A percentile compares a stretch with the other conserved stretches of the same genome.
Evolutionary conservation across 1,139 yeast species (phyloP).

Genomic region (Saccharomyces hybrid): DNA sequence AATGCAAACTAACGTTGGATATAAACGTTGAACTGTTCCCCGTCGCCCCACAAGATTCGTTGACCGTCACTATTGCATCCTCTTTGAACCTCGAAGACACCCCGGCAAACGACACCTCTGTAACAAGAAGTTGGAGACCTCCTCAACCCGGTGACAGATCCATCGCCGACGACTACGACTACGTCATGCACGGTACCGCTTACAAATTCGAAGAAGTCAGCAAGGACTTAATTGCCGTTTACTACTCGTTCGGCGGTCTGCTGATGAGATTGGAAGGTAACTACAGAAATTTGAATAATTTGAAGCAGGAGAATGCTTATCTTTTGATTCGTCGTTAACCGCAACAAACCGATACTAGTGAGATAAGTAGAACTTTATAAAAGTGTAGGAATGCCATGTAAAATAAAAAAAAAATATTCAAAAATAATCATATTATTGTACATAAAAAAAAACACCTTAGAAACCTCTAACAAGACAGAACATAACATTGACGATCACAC

Average conservation of each 20-base stretch:
- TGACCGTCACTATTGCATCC: slow-evolving; percentile 85
- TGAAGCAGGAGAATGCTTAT: slow-evolving; percentile 92
- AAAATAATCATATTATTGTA: background rate
- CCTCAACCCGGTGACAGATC: slow-evolving; percentile 78
- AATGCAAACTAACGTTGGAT: slow-evolving; percentile 80
- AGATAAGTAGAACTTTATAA: slow-evolving; percentile 4
- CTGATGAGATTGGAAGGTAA: slow-evolving; percentile 92
- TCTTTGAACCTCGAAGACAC: slow-evolving; percentile 56
- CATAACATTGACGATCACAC: slow-evolving; percentile 50
- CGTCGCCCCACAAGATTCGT: slow-evolving; percentile 64
- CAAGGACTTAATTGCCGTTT: slow-evolving; percentile 66
- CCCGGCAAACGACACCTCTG: slow-evolving; percentile 48
- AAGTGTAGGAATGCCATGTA: slow-evolving; percentile 1
- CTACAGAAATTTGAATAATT: slow-evolving; percentile 76
- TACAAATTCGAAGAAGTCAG: slow-evolving; percentile 88
- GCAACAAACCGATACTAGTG: background rate
- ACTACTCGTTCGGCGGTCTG: slow-evolving; percentile 93
- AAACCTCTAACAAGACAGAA: slow-evolving; percentile 51
- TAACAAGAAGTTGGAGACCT: slow-evolving; percentile 71
- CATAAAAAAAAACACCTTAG: slow-evolving; percentile 2
- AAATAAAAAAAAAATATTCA: background rate
- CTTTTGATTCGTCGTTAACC: slow-evolving; percentile 61
- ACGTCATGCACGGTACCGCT: slow-evolving; percentile 97
- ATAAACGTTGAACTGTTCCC: slow-evolving; percentile 92
- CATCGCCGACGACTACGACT: slow-evolving; percentile 93